Evolutionary conservation across 2,329 filamentous ascomycete species (phyloP).

Genomic region (Sporothrix pallida): DNA sequence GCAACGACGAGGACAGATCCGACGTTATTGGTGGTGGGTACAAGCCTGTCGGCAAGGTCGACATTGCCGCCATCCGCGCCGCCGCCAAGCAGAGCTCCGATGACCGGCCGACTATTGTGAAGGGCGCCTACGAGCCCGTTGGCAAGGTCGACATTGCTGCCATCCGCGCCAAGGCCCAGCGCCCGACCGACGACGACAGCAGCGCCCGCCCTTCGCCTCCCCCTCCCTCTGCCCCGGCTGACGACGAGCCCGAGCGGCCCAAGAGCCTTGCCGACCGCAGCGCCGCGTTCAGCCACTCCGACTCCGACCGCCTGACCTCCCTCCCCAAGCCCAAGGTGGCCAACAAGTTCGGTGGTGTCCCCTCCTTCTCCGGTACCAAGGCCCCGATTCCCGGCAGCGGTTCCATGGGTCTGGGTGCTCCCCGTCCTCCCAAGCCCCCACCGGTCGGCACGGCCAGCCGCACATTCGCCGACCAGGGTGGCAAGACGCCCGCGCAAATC

Average conservation of each 20-base stretch:
- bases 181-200: slow-evolving; percentile 30
- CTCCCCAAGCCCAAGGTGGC: slow-evolving; percentile 94
- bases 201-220: slow-evolving; percentile 17
- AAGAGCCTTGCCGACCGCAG: slow-evolving; percentile 77
- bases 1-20: slow-evolving; percentile 50
- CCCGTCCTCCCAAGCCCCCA: slow-evolving; percentile 62
- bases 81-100: slow-evolving; percentile 73
- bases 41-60: slow-evolving; percentile 95
- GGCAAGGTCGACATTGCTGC: slow-evolving; percentile 97
- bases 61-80: slow-evolving; percentile 86
- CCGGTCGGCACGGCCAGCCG: slow-evolving; percentile 82
- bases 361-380: slow-evolving; percentile 81
- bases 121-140: slow-evolving; percentile 91
- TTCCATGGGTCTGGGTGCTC: slow-evolving; percentile 67
- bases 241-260: slow-evolving; percentile 48
- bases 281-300: slow-evolving; percentile 67
- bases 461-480: slow-evolving; percentile 91
- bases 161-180: slow-evolving; percentile 64
- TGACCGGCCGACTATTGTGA: slow-evolving; percentile 82
- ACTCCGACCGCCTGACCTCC: slow-evolving; percentile 80
- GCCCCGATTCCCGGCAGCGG: slow-evolving; percentile 74
- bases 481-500: slow-evolving; percentile 94
- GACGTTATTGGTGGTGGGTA: slow-evolving; percentile 86
- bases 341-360: slow-evolving; percentile 79
- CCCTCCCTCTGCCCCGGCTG: slow-evolving; percentile 24